Conservation (phyloP, 345 rosid genomes). For the Salix purpurea region DNA sequence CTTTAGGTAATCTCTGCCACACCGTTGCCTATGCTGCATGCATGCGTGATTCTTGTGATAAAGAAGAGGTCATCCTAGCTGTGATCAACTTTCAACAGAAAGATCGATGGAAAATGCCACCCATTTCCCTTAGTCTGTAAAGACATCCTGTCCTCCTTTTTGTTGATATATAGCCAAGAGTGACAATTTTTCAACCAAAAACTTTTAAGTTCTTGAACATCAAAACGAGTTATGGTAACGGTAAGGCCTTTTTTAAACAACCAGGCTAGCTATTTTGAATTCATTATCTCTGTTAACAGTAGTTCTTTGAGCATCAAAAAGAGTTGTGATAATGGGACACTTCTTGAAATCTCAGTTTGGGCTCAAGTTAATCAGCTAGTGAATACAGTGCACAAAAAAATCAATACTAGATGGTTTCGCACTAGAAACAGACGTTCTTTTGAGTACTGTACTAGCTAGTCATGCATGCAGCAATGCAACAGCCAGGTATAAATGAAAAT, state of each 20-base stretch:
- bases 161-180: neutral
- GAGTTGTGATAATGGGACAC: neutral
- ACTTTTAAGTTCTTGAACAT: neutral
- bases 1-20: neutral
- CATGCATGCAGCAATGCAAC: neutral
- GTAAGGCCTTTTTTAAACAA: neutral
- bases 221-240: neutral
- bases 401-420: neutral
- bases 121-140: neutral
- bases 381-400: neutral
- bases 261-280: too few relatives aligned
- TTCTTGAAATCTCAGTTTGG: neutral
- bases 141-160: neutral
- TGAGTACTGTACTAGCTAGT: neutral
- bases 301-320: neutral
- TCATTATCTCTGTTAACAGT: neutral
- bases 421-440: neutral
- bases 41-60: neutral
- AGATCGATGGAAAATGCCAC: neutral
- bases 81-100: neutral
- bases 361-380: neutral
- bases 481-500: neutral
- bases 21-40: neutral
- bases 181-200: neutral
- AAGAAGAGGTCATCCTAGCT: neutral